Base-by-base conservation (phyloP, 306 rosid genomes). In the Aeschynomene evenia region DNA sequence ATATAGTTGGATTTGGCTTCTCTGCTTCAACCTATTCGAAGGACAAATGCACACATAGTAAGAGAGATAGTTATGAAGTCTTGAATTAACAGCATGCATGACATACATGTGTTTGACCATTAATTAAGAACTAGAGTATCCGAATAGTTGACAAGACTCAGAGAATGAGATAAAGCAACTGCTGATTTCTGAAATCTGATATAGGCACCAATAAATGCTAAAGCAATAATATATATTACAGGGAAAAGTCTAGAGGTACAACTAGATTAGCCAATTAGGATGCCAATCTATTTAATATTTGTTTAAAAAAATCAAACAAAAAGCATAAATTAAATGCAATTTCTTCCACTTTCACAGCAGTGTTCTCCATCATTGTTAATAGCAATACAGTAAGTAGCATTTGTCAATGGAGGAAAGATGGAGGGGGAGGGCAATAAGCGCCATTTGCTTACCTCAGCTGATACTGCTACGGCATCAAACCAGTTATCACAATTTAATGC, bases 1-100 rank as follows among this genome's bases (percentile, higher is more conserved):
- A 94, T 88, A 94, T 94, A 9, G 90, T 94, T n/a, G 98, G 98
- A 70, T 90, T 94, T 70, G 98, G 98, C 83, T 94, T 90, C 81
- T 94, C 98, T 0, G 96, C 98, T 70, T 43, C 96, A 42, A 93
- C 94, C 98, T 93, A 77, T 75, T 75, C 45, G 11, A 43, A 73
- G n/a, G n/a, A n/a, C n/a, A 62, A 24, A 63, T 51, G 11, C 70
- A 73, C 22, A 34, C 53, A 40, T 19, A 48, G 16, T 9, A 33
- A 7, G 49, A 61, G 33, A 66, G 62, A 70, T 75, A 45, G 13
- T 15, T 52, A 13, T 4, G 21, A 43, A 53, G 45, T 28, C 15
- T 61, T 45, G 9, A 21, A 23, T 13, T 21, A 70, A 63, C 11
- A 24, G 24, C 28, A 36, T 52, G 13, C 3, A 3, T 5, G 7